A percentile compares a stretch with the other conserved stretches of the same genome.
These are phyloP conservation scores for Amanita polypyramis DNA, from an alignment of 768 basidiomycete genomes.

Conservation along the genomic window DNA sequence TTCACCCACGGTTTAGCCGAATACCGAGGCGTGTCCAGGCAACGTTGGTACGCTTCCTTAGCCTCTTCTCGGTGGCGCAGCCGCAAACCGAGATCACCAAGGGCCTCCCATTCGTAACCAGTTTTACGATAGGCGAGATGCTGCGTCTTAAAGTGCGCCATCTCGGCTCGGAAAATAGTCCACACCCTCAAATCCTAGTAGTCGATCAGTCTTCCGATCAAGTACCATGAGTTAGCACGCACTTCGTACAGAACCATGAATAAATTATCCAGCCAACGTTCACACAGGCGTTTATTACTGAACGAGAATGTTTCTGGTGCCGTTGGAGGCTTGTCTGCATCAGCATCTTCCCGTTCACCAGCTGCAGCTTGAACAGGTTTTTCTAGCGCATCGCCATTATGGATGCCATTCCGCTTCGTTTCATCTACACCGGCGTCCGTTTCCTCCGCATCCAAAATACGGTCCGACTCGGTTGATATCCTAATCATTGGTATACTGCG, in stretches of 20 bases:
- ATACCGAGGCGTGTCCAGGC: slow-evolving; percentile 79
- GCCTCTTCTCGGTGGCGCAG: slow-evolving; percentile 97
- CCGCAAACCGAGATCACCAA: slow-evolving; percentile 89
- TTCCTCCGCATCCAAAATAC: slow-evolving; percentile 23
- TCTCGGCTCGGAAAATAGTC: slow-evolving; percentile 98
- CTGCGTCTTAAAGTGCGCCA: slow-evolving; percentile 98
- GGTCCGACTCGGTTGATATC: slow-evolving; percentile 55
- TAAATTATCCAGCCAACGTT: slow-evolving; percentile 94
- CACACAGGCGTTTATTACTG: slow-evolving; percentile 93
- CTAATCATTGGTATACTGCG: slow-evolving; percentile 53
- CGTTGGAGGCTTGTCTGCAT: slow-evolving; percentile 25
- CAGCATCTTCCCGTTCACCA: slow-evolving; percentile 27
- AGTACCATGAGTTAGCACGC: slow-evolving; percentile 11
- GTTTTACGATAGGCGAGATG: slow-evolving; percentile 98
- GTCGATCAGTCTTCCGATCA: neutral
- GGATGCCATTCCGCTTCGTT: slow-evolving; percentile 21
- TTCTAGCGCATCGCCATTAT: slow-evolving; percentile 24
- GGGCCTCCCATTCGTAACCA: slow-evolving; percentile 94
- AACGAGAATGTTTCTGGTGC: slow-evolving; percentile 69
- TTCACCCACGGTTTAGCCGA: slow-evolving; percentile 90
- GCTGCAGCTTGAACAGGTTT: slow-evolving; percentile 45
- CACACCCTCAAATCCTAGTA: slow-evolving; percentile 87
- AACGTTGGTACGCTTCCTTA: slow-evolving; percentile 94
- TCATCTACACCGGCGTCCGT: slow-evolving; percentile 22
- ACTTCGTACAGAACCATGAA: slow-evolving; percentile 99